Conservation (phyloP, 768 basidiomycete genomes). For the Imleria badia region DNA sequence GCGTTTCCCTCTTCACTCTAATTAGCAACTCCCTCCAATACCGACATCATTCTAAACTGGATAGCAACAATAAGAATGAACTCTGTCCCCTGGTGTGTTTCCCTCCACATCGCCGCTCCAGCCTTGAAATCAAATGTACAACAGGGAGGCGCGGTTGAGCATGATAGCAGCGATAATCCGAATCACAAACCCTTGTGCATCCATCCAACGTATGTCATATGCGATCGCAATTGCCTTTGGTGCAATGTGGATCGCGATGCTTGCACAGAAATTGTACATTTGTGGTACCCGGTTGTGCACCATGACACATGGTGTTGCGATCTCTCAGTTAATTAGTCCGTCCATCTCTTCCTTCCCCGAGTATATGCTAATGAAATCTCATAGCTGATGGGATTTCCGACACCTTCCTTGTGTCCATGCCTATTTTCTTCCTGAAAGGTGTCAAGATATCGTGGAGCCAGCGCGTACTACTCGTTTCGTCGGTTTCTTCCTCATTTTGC, state of each 20-base stretch:
- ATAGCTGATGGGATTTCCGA: constrained; percentile 24
- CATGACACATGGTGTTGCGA: neutral
- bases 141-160: constrained; percentile 19
- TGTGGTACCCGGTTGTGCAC: neutral
- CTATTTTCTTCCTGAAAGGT: constrained; percentile 15
- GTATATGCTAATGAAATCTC: neutral
- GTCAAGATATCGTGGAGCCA: constrained; percentile 11
- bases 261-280: constrained; percentile 2
- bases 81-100: constrained; percentile 13
- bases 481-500: constrained; percentile 22
- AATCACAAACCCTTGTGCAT: constrained; percentile 1
- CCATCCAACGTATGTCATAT: neutral
- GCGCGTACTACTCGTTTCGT: constrained; percentile 16
- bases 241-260: constrained; percentile 13
- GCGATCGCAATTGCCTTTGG: constrained; percentile 8
- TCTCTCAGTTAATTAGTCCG: constrained; percentile 19
- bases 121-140: neutral
- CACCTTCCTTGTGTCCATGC: constrained; percentile 10
- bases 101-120: neutral
- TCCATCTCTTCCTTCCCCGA: neutral
- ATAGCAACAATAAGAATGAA: neutral
- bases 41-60: constrained; percentile 3
- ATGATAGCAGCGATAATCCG: constrained; percentile 13
- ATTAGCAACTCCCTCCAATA: neutral
- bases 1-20: neutral